phyloP scores from a whole-genome alignment of 306 rosid genomes.

The Cyamopsis tetragonoloba region DNA sequence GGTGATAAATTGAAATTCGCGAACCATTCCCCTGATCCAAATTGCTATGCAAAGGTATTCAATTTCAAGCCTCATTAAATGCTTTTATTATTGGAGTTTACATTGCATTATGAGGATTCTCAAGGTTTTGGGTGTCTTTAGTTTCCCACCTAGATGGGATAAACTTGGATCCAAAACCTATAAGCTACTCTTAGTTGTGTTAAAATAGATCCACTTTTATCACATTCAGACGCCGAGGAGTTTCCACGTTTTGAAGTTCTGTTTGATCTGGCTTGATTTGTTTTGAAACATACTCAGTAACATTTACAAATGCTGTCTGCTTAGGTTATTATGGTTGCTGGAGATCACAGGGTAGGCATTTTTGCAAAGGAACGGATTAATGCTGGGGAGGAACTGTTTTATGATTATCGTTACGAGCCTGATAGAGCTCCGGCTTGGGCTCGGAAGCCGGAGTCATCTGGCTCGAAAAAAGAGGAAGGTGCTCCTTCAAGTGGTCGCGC shows the following conservation, averaged over 20 bases:
- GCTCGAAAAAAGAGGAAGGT: constrained; percentile 79
- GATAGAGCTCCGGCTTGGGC: constrained; percentile 99
- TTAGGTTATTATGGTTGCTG: constrained; percentile 98
- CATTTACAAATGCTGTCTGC: background rate
- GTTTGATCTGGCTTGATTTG: too few species aligned
- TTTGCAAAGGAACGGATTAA: constrained; percentile 94
- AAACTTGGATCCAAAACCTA: too few species aligned
- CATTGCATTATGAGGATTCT: constrained; percentile 1
- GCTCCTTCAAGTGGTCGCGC: constrained; percentile 96
- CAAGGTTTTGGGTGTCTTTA: too few species aligned
- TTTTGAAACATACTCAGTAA: background rate
- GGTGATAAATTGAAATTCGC: constrained; percentile 99
- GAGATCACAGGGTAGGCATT: constrained; percentile 97
- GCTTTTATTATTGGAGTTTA: background rate
- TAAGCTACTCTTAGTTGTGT: too few species aligned
- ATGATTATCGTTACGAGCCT: constrained; percentile 93
- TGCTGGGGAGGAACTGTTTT: constrained; percentile 97
- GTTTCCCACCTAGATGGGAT: too few species aligned
- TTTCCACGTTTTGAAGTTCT: too few species aligned
- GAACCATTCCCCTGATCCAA: constrained; percentile 95
- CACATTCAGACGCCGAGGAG: too few species aligned
- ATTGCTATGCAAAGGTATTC: constrained; percentile 93
- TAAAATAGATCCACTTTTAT: too few species aligned
- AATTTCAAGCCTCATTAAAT: background rate
- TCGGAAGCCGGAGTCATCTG: constrained; percentile 80